These are phyloP conservation scores for Patellaria atrata DNA, from an alignment of 495 filamentous ascomycete genomes.

Conservation along the genomic window DNA sequence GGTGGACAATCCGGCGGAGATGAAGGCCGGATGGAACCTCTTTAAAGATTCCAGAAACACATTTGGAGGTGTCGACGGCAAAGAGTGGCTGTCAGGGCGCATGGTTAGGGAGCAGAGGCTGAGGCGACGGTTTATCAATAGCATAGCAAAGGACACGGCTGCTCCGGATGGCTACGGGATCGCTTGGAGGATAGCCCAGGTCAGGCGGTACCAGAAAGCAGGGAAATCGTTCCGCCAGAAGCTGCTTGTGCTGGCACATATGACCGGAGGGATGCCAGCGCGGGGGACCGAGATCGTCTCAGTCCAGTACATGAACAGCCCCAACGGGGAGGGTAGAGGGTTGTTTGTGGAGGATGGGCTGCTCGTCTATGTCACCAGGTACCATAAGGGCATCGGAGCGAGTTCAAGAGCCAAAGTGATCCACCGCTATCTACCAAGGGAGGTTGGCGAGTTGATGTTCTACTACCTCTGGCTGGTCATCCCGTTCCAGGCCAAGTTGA, in stretches of 20 bases:
- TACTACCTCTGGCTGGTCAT: constrained; percentile 12
- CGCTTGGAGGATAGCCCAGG: not conserved
- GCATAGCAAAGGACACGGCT: too few species aligned
- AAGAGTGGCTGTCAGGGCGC: not conserved
- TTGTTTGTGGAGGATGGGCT: constrained; percentile 8
- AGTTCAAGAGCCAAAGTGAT: constrained; percentile 11
- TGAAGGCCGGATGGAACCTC: not conserved
- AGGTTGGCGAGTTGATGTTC: constrained; percentile 12
- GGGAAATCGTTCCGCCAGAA: constrained; percentile 4
- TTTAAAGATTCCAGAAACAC: not conserved
- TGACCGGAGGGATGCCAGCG: constrained; percentile 18
- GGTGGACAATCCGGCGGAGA: not conserved
- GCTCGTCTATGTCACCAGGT: constrained; percentile 8
- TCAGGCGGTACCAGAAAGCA: too few species aligned
- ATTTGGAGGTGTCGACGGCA: not conserved
- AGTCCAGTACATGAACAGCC: constrained; percentile 9
- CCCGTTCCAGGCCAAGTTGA: not conserved
- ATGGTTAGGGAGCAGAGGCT: not conserved
- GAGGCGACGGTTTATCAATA: constrained; percentile 1
- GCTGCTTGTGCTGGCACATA: constrained; percentile 20
- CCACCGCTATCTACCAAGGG: constrained; percentile 12
- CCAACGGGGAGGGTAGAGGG: not conserved
- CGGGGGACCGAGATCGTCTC: constrained; percentile 22
- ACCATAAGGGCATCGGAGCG: constrained; percentile 6
- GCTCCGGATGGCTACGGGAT: too few species aligned